Evolutionary conservation across 2,329 filamentous ascomycete genomes (phyloP).

Genomic region (Neonectria faginata): DNA sequence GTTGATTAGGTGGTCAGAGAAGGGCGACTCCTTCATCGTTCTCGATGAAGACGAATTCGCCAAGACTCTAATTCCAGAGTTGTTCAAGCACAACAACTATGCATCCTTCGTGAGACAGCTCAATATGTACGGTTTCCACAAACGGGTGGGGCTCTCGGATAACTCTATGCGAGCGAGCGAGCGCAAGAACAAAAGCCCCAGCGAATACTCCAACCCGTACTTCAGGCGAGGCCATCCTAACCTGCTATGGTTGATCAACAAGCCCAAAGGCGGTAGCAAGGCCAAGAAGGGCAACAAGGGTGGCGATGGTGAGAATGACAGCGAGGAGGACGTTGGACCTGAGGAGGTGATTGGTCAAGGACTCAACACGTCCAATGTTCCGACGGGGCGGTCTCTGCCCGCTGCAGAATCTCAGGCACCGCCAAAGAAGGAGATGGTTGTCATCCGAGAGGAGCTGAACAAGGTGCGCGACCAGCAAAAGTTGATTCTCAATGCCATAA

Average conservation of each 20-base stretch:
- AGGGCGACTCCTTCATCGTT: constrained; percentile 96
- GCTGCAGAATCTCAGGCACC: constrained; percentile 61
- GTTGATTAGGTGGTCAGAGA: constrained; percentile 95
- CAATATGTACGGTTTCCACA: constrained; percentile 99
- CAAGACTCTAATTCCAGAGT: constrained; percentile 93
- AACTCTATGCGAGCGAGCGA: constrained; percentile 98
- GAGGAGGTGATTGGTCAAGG: constrained; percentile 54
- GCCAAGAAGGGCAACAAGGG: constrained; percentile 70
- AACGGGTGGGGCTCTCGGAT: constrained; percentile 91
- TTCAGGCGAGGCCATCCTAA: constrained; percentile 95
- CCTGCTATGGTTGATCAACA: constrained; percentile 94
- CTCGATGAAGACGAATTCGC: constrained; percentile 98
- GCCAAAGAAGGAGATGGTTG: constrained; percentile 78
- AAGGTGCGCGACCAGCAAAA: constrained; percentile 88
- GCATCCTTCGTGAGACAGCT: constrained; percentile 95
- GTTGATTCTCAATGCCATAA: constrained; percentile 85
- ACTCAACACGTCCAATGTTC: constrained; percentile 33
- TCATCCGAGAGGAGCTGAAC: constrained; percentile 82
- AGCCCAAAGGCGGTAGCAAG: constrained; percentile 82
- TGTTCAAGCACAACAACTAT: constrained; percentile 99
- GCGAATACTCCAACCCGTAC: constrained; percentile 97
- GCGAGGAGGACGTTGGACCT: constrained; percentile 63
- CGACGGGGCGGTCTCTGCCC: constrained; percentile 51
- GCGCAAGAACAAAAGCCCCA: constrained; percentile 96
- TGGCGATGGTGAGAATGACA: constrained; percentile 78